Evolutionary conservation across 257 asterid species (phyloP), one percentile per base, ranked within the genome.

Genomic region (Apocynum venetum): DNA sequence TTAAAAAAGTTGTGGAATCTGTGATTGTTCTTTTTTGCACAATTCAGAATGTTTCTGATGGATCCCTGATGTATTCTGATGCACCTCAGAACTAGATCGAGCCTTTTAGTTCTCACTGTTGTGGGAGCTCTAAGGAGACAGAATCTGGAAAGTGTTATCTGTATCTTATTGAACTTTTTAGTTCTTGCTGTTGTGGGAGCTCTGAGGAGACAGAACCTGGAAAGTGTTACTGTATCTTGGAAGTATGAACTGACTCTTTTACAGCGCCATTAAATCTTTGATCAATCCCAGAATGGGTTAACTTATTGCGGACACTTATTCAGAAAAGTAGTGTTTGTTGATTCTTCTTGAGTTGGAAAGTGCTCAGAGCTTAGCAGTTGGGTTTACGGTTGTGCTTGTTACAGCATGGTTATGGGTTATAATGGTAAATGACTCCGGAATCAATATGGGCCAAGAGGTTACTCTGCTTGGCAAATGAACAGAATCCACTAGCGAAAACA

Each of bases 391-490:
- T 38, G 44, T 38, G 5, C 36, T 69, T 19, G 61, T 49, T 35
- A 25, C 77, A 11, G 52, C 64, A 47, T 70, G 71, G n/a, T 20
- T 56, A 49, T 66, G 75, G 71, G 13, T 40, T 76, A 8, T 60
- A 38, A 65, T 19, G 79, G 48, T 17, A 59, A 38, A 68, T n/a
- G 47, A 41, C 38, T 47, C 48, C 49, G 61, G 51, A 44, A 38
- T 49, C 44, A n/a, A 69, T 53, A 36, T 15, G 69, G 70, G 76
- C 35, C 76, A 59, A 59, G 69, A 78, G 3, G 44, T 60, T 78
- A 10, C 17, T 48, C 10, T 44, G 46, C 74, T 59, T 60, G 19
- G 52, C 55, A 25, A 78, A 36, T 56, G 14, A 71, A 55, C 64
- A 49, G 56, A 48, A 47, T 70, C 20, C 41, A 38, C 20, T 40